Percentiles rank a stretch among this genome's conserved stretches.
These are phyloP conservation scores for Cladochytrium replicatum DNA, from an alignment of 192 early-diverging fungal genomes.

Conservation along the genomic window DNA sequence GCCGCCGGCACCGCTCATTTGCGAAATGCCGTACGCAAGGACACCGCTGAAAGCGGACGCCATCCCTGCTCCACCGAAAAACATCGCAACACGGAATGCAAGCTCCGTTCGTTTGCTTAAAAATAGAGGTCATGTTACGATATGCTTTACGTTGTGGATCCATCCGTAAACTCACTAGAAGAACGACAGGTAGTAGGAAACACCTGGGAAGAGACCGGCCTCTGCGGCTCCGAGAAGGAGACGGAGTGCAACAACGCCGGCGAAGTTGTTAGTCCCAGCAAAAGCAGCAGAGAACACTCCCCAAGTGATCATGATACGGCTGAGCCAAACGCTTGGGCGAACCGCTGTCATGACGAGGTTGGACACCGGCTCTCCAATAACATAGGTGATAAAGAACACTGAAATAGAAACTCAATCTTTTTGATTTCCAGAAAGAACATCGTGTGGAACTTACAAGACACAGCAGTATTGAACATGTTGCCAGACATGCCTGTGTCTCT, in stretches of 20 bases:
- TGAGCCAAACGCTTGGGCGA: conserved; percentile 45
- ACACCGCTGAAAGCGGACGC: conserved; percentile 43
- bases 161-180: conserved; percentile 61
- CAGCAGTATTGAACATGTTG: conserved; percentile 44
- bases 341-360: conserved; percentile 63
- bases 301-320: conserved; percentile 37
- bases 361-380: conserved; percentile 66
- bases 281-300: conserved; percentile 54
- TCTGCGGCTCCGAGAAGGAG: conserved; percentile 48
- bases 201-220: conserved; percentile 65
- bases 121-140: too few species aligned
- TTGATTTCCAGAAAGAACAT: too few species aligned
- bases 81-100: conserved; percentile 53
- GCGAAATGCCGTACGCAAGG: conserved; percentile 46
- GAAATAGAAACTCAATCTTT: too few species aligned
- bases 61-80: conserved; percentile 52
- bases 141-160: too few species aligned
- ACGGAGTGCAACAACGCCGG: conserved; percentile 21
- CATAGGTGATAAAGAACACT: too few species aligned
- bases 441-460: too few species aligned
- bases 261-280: conserved; percentile 51
- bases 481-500: too few species aligned
- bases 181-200: conserved; percentile 57
- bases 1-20: conserved; percentile 38
- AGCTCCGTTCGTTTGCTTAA: conserved; percentile 42